Percentiles rank a stretch among this genome's conserved stretches.
Conservation (phyloP, 306 rosid species). For the Inga oerstediana region DNA sequence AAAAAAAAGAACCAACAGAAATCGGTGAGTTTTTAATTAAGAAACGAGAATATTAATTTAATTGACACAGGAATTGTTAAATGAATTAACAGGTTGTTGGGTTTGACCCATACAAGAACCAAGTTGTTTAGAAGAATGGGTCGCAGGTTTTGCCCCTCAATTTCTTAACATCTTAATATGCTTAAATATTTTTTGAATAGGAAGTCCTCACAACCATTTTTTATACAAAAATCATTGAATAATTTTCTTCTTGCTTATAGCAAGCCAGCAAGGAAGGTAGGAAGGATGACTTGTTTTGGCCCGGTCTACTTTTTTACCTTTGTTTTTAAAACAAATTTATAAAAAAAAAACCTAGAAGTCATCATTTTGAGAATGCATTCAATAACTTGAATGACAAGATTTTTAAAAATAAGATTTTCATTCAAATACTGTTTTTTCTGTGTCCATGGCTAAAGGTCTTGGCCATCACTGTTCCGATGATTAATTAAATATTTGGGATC, state of each 20-base stretch:
- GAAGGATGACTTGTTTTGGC: neutral
- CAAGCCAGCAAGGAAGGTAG: neutral
- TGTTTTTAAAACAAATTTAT: no score
- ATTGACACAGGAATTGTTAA: neutral
- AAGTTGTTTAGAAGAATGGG: neutral
- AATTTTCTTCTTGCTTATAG: neutral
- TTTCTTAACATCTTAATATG: neutral
- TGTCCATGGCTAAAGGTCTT: neutral
- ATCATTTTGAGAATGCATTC: neutral
- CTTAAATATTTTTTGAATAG: neutral
- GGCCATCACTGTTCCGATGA: neutral
- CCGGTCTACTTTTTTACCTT: neutral
- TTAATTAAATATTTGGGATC: neutral
- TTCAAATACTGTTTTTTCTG: neutral
- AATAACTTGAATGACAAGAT: neutral
- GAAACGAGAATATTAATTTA: neutral
- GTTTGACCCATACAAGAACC: neutral
- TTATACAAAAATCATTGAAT: neutral
- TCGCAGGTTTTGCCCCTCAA: neutral
- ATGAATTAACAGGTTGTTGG: neutral
- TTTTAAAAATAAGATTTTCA: neutral
- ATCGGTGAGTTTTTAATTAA: neutral
- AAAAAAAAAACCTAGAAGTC: neutral
- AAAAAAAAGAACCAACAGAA: neutral
- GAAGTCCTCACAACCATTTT: neutral